Base-by-base conservation (phyloP, 495 filamentous ascomycete species). In the Penicillium tannophilum region DNA sequence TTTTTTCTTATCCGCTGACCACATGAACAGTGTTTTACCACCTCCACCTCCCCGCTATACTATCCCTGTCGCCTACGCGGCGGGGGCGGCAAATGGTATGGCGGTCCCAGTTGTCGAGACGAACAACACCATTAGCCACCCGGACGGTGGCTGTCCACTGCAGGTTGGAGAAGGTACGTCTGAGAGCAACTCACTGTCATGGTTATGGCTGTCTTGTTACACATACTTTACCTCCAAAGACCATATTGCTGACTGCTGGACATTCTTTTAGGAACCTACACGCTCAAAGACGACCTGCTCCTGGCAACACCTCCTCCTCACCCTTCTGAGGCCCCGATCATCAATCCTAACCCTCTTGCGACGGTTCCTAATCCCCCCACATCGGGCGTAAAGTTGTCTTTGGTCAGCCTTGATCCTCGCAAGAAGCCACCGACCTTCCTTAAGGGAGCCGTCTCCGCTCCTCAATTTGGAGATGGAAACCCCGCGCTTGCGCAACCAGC, bases 241-340 rank as follows among this genome's bases (percentile, higher is more conserved):
- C 12, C 33, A 12, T 36, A 36, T 54, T 50, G 56, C 72, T 70
- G 55, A 74, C 60, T 41, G 20, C 20, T 8, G 31, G 9, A 23
- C 8, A 20, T 46, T 19, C 23, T 19, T 10, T n/a, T 33, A 95
- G 92, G 93, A 63, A 91, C 90, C 48, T 98, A 98, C 66, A 81
- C 86, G 42, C 83, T 98, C 19, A 86, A 88, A 71, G 93, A 98
- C 71, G 89, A 95, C 68, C 79, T 98, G 33, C 89, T 90, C 56
- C 88, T 98, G 31, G 93, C 94, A 45, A 97, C 92, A 55, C 93
- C 94, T 54, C 94, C 92, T 55, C 92, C 95, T 6, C 93, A 98
- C 72, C 93, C 93, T 26, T 93, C 92, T 53, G 95, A 98, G 79
- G 87, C 90, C 35, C 92, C 91, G 6, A 75, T 91, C 23, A 72